These are phyloP conservation scores for Botryobasidium botryosum DNA, from an alignment of 768 basidiomycete genomes.

Conservation along the genomic window DNA sequence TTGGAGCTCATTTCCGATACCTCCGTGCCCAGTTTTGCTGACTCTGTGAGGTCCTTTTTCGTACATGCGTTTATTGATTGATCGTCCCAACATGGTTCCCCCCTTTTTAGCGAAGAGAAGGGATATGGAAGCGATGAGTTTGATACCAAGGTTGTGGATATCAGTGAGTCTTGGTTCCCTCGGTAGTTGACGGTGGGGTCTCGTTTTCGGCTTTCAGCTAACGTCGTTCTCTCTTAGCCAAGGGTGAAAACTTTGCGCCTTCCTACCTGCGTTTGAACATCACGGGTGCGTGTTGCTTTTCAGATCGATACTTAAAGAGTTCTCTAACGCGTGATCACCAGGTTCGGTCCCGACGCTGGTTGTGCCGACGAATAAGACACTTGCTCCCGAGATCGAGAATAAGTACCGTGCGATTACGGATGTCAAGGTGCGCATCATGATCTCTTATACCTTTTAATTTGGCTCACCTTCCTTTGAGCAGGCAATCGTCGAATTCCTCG, in stretches of 20 bases:
- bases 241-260: constrained; percentile 64
- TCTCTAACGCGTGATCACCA: constrained; percentile 15
- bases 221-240: constrained; percentile 30
- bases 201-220: too few relatives aligned
- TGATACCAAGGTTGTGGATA: constrained; percentile 48
- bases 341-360: constrained; percentile 70
- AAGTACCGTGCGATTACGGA: constrained; percentile 69
- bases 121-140: constrained; percentile 69
- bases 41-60: too few relatives aligned
- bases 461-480: constrained; percentile 22
- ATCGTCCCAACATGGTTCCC: too few relatives aligned
- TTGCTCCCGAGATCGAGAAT: constrained; percentile 50
- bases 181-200: constrained; percentile 1
- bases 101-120: constrained; percentile 63
- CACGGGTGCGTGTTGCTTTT: constrained; percentile 32
- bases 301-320: not conserved
- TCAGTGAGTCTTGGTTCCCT: constrained; percentile 25
- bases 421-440: constrained; percentile 34
- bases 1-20: too few relatives aligned
- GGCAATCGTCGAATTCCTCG: constrained; percentile 66
- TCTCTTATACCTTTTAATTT: constrained; percentile 7
- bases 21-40: too few relatives aligned
- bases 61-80: too few relatives aligned
- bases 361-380: constrained; percentile 64
- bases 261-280: constrained; percentile 63